Evolutionary conservation across 345 rosid species (phyloP), one percentile per base, ranked within the genome.

Genomic region (Aquilaria sinensis): DNA sequence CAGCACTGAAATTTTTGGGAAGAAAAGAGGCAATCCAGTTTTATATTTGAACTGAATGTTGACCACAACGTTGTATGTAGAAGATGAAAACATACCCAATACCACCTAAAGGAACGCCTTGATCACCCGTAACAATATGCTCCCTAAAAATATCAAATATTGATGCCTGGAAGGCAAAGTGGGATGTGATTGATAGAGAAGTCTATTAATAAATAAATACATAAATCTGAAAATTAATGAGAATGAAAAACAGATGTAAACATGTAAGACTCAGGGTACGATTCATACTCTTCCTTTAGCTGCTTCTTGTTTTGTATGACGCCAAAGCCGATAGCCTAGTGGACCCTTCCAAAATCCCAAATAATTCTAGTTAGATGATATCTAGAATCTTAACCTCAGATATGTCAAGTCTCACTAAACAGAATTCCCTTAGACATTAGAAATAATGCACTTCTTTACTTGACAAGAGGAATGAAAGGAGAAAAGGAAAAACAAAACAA

Each of bases 91-190:
- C 81, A 14, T 85, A 88, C 96, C 96, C 96, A 68, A 89, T 80
- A 16, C 92, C 90, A 1, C 96, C 96, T 67, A 89, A 56, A 63
- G 96, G 90, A 62, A 89, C 64, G 1, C 87, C 96, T 50, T 83
- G 92, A 69, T 80, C 85, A 70, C 87, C 75, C 1, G 87, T 77
- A 55, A 78, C 12, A 61, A 58, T 68, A 31, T 64, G 89, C 71
- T 78, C 83, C 64, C 76, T 80, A 59, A 71, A 64, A 53, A 78
- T 70, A 56, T 88, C 84, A 53, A 80, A 81, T 56, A 88, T 74
- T 9, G 87, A 41, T 37, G 68, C 69, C 96, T 88, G 77, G 58
- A 69, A 45, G 64, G 31, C 56, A 62, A 11, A 9, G 55, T 54
- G 31, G 56, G 31, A 46, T 62, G 57, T 56, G 23, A 45, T 53